Conservation (phyloP, 2,329 filamentous ascomycete species). For the Fusarium tanahbumbuense region DNA sequence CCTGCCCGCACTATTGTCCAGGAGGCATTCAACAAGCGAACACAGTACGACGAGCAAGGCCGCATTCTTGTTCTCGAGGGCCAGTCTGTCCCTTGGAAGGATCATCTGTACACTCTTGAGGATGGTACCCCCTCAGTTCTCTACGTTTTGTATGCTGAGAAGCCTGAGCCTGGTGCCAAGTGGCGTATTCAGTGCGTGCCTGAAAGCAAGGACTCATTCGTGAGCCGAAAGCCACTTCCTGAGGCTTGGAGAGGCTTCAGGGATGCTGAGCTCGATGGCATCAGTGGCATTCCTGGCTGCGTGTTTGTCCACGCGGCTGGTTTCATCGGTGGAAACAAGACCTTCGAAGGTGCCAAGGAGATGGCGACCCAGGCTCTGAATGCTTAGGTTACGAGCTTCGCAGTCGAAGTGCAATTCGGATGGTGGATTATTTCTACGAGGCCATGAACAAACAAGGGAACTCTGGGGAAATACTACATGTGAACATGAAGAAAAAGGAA, state of each 20-base stretch:
- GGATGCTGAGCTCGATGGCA: slow-evolving; percentile 83
- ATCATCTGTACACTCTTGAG: slow-evolving; percentile 93
- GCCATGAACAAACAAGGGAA: slow-evolving; percentile 8
- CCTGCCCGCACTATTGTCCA: slow-evolving; percentile 85
- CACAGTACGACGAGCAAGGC: slow-evolving; percentile 76
- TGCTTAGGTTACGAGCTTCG: slow-evolving; percentile 42
- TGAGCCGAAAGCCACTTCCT: slow-evolving; percentile 90
- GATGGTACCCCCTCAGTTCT: slow-evolving; percentile 69
- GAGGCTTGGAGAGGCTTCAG: slow-evolving; percentile 92
- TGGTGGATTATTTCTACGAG: slow-evolving; percentile 5
- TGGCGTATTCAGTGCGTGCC: slow-evolving; percentile 97
- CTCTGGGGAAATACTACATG: slow-evolving; percentile 15
- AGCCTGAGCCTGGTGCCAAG: slow-evolving; percentile 77
- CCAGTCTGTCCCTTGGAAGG: slow-evolving; percentile 91
- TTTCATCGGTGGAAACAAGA: slow-evolving; percentile 96
- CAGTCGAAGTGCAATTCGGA: not conserved
- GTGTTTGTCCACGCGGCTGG: slow-evolving; percentile 95
- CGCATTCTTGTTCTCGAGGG: slow-evolving; percentile 83
- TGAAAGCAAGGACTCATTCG: slow-evolving; percentile 84
- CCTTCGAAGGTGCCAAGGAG: slow-evolving; percentile 84
- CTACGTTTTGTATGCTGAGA: slow-evolving; percentile 94
- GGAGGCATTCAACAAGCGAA: slow-evolving; percentile 77
- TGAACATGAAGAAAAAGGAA: slow-evolving; percentile 8
- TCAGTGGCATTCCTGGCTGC: slow-evolving; percentile 76
- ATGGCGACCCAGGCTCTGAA: slow-evolving; percentile 79